Base-by-base conservation (phyloP, 108 stramenopile species). In the Craspedostauros australis region DNA sequence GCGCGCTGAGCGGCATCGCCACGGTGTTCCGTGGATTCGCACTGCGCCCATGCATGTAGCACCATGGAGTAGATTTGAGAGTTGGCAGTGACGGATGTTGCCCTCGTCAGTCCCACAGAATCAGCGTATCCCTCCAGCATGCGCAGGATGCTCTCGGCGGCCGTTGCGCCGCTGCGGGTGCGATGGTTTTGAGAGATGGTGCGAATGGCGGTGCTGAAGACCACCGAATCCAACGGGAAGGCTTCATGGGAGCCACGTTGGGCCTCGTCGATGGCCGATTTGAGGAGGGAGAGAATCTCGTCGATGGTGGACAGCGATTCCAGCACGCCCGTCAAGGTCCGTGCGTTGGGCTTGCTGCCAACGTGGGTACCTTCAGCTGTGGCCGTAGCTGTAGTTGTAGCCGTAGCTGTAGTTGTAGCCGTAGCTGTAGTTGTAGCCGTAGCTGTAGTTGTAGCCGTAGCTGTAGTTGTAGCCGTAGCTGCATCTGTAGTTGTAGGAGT, bases 21-120 rank as follows among this genome's bases (percentile, higher is more conserved):
- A 5, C 20, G 19, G 46, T n/a, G 9, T 28, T 70, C 52, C 52
- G 41, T 28, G 60, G 50, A 15, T 46, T 32, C 57, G 61, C 68
- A 51, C 57, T 64, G 53, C 4, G 81, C 54, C 67, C 71, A 84
- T 2, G 77, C 82, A 60, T 77, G 62, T 55, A 84, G 46, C 8
- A 80, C 68, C 22, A 72, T 57, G 8, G 73, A 57, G 39, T 66
- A 74, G 5, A 69, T 69, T 29, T 73, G 49, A 22, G 50, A 50
- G 42, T 76, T 74, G 5, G 82, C 75, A 18, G 39, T 55, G 4
- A 71, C 31, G 1, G 43, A 46, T 5, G 46, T 7, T 44, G 45
- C 27, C 54, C 36, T 12, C 23, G 34, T 11, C 51, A 39, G 22
- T 69, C 52, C 31, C 11, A 47, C 71, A 68, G 2, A 73, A 39